Percentiles rank a stretch among this genome's conserved stretches.
Conservation (phyloP, 148 eudicot genomes). For the Suaeda aralocaspica region DNA sequence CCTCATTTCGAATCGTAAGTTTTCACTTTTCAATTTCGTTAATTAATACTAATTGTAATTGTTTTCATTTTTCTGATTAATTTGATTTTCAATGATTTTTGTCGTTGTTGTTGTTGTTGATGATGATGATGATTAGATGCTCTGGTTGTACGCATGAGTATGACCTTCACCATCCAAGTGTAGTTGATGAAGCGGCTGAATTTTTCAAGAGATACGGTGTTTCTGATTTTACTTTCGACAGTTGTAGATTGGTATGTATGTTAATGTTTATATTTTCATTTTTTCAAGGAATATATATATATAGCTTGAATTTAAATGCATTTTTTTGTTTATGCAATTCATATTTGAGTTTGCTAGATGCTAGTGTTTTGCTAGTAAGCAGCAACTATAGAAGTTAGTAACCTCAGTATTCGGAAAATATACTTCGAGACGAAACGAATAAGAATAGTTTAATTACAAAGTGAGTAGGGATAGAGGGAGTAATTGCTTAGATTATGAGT, state of each 20-base stretch:
- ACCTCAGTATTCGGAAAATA: no score
- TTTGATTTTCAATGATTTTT: slow-evolving; percentile 5
- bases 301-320: neutral
- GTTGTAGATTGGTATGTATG: slow-evolving; percentile 69
- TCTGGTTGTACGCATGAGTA: slow-evolving; percentile 86
- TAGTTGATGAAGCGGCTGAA: slow-evolving; percentile 59
- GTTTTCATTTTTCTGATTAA: neutral
- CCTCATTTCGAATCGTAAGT: slow-evolving; percentile 80
- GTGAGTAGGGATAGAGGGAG: no score
- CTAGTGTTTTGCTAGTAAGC: no score
- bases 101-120: neutral
- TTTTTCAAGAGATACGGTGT: slow-evolving; percentile 67
- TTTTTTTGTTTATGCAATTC: neutral
- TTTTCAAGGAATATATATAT: neutral
- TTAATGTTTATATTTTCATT: neutral
- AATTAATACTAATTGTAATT: neutral
- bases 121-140: slow-evolving; percentile 41
- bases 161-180: slow-evolving; percentile 65
- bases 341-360: neutral
- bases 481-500: neutral
- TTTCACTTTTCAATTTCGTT: neutral
- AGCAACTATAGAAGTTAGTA: no score
- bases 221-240: slow-evolving; percentile 61
- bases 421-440: no score
- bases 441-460: no score